Evolutionary conservation across 2,329 filamentous ascomycete species (phyloP).

Genomic region (Elsinoe perseae): DNA sequence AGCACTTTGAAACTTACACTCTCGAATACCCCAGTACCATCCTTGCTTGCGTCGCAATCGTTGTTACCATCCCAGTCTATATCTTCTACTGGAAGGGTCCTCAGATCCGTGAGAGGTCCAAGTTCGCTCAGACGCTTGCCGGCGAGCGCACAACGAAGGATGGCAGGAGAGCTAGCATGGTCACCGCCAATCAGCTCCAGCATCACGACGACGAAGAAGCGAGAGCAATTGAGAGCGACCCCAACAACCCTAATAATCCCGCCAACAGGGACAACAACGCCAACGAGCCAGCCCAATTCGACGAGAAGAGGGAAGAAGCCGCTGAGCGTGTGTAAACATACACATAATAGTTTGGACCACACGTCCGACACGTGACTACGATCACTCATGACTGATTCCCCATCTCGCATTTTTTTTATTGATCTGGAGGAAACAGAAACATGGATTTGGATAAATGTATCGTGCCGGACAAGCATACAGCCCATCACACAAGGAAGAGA

Average conservation of each 20-base stretch:
- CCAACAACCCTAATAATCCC: background rate
- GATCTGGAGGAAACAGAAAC: background rate
- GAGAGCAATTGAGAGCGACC: background rate
- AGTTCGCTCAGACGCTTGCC: slow-evolving; percentile 42
- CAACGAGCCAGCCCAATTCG: background rate
- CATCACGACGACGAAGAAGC: background rate
- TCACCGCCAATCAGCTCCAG: slow-evolving; percentile 8
- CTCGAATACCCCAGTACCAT: slow-evolving; percentile 48
- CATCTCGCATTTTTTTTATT: background rate
- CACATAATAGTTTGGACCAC: background rate
- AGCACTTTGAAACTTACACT: slow-evolving; percentile 34
- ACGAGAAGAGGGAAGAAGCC: slow-evolving; percentile 3
- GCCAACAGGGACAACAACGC: background rate
- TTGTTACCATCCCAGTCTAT: slow-evolving; percentile 47
- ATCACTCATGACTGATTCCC: background rate
- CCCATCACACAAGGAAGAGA: background rate
- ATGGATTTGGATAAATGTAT: background rate
- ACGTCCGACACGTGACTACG: background rate
- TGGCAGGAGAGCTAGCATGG: slow-evolving; percentile 16
- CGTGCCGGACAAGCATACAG: background rate
- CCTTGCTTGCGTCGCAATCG: slow-evolving; percentile 42
- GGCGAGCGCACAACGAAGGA: slow-evolving; percentile 26
- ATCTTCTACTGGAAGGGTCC: slow-evolving; percentile 48
- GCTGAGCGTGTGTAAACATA: background rate
- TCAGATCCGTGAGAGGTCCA: slow-evolving; percentile 39